Evolutionary conservation across 352 stramenopile genomes (phyloP).

Genomic region (Phytophthora cryptogea): DNA sequence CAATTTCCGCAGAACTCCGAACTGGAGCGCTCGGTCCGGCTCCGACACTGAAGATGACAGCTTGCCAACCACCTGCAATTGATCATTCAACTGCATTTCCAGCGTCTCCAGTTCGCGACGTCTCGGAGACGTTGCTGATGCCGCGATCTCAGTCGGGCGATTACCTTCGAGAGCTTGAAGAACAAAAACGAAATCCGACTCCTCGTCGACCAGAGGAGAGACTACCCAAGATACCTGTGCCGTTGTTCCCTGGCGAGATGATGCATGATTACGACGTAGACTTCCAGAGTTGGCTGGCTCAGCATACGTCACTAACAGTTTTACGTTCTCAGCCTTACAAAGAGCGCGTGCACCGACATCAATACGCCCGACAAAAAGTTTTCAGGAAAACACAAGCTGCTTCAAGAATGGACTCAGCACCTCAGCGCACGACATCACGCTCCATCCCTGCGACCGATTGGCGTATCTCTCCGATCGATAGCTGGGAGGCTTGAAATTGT

Average conservation of each 20-base stretch:
- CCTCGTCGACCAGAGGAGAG: background rate
- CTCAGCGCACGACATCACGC: background rate
- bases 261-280: slow-evolving; percentile 11
- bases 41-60: background rate
- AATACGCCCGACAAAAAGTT: slow-evolving; percentile 1
- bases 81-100: slow-evolving; percentile 2
- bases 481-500: background rate
- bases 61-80: background rate
- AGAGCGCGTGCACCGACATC: slow-evolving; percentile 4
- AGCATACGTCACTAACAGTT: background rate
- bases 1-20: background rate
- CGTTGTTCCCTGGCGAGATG: slow-evolving; percentile 16
- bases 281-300: slow-evolving; percentile 10
- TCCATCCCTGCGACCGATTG: background rate
- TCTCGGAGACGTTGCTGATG: background rate
- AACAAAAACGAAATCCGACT: slow-evolving; percentile 1
- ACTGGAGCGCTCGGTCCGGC: background rate
- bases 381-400: background rate
- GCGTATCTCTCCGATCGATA: background rate
- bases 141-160: background rate
- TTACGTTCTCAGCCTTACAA: slow-evolving; percentile 1
- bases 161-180: background rate
- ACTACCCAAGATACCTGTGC: slow-evolving; percentile 18
- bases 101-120: background rate
- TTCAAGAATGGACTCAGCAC: background rate